Evolutionary conservation across 805 yeast species (phyloP).

Genomic region (Lipomyces starkeyi): DNA sequence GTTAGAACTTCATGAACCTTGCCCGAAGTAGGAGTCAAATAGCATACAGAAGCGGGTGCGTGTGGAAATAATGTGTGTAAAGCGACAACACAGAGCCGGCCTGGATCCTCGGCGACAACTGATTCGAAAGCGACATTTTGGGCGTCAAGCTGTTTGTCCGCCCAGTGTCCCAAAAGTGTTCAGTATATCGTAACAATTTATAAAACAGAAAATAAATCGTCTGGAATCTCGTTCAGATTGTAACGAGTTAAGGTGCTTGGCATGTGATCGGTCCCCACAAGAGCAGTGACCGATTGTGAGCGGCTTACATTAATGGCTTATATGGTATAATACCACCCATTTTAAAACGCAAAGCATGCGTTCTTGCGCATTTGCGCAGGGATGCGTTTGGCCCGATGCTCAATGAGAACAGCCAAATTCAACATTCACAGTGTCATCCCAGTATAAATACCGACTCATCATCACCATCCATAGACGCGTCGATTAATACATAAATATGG

Average conservation of each 20-base stretch:
- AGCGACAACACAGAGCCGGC: not conserved
- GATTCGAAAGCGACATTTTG: not conserved
- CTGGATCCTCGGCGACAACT: not conserved
- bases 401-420: too few relatives aligned
- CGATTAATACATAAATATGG: not conserved
- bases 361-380: constrained; percentile 6
- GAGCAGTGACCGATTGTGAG: not conserved
- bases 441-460: too few relatives aligned
- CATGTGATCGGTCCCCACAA: not conserved
- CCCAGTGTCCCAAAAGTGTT: not conserved
- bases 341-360: not conserved
- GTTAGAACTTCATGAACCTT: not conserved
- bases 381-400: not conserved
- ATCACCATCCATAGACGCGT: not conserved
- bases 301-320: not conserved
- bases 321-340: not conserved
- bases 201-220: not conserved
- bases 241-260: not conserved
- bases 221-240: not conserved
- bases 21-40: not conserved
- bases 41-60: constrained; percentile 13
- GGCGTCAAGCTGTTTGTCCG: not conserved
- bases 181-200: not conserved
- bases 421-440: not conserved
- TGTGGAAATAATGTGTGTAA: not conserved